Evolutionary conservation across 73 alveolate species (phyloP), one percentile per base, ranked within the genome.

Genomic region (Stentor roeselii): DNA sequence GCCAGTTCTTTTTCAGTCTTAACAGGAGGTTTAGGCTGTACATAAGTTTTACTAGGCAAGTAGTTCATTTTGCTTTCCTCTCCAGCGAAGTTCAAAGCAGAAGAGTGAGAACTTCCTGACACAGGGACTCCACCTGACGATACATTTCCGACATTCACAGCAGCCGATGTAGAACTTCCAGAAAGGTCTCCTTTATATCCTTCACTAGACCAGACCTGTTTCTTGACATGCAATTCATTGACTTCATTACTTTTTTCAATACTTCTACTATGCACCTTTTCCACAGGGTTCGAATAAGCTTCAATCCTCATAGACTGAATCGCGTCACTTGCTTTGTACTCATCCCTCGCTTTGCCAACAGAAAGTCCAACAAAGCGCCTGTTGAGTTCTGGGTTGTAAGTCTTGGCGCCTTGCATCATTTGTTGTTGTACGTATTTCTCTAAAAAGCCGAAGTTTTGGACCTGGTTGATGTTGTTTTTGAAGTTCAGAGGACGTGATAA

Each of bases 221-320:
- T 67, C 11, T 21, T 67, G 27, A 67, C 80, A 21, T 34, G 15
- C 0, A 67, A 67, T 67, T 67, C 80, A 27, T 40, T 34, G 34
- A 11, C 80, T 67, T 1, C 80, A n/a, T 32, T n/a, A 67, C 15
- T 27, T 67, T n/a, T 32, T 67, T 67, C 41, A 67, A 67, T 0
- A 32, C 30, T 50, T 50, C 30, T 50, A 11, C 30, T 50, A 27
- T 21, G 21, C 34, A n/a, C 37, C 11, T 32, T 90, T 59, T 77
- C 89, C 30, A 87, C 86, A 61, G 96, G 97, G 15, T 93, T 85
- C 0, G 85, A 94, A 85, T 95, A 95, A 60, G 97, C 94, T 42
- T 88, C 91, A 32, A 95, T 89, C 82, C 89, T 89, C 84, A 93
- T 82, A 2, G 39, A 89, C 67, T 83, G 74, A 37, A 76, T 21